Evolutionary conservation across 2,329 filamentous ascomycete genomes (phyloP).

Genomic region (Talaromyces sp.): DNA sequence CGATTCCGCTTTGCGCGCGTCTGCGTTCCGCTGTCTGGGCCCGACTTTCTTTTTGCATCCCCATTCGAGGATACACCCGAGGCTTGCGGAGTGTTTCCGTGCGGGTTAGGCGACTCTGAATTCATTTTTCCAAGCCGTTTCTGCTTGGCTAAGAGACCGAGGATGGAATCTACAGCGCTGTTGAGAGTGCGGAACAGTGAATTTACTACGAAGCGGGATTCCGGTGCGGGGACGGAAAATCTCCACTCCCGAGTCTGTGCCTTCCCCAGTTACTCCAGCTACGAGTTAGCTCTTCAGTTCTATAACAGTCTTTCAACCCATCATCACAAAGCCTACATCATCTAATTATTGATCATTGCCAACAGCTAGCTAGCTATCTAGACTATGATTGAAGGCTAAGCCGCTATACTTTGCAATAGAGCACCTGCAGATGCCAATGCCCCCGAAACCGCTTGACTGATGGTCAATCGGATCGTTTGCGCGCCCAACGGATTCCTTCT

Average conservation of each 20-base stretch:
- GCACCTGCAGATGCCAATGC: slow-evolving; percentile 3
- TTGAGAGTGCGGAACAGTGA: slow-evolving; percentile 7
- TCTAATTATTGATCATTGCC: background rate
- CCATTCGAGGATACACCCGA: slow-evolving; percentile 23
- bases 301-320: background rate
- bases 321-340: background rate
- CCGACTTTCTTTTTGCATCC: slow-evolving; percentile 44
- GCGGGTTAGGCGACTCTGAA: slow-evolving; percentile 34
- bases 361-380: background rate
- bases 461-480: slow-evolving; percentile 12
- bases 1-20: slow-evolving; percentile 62
- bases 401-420: slow-evolving; percentile 15
- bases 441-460: slow-evolving; percentile 1
- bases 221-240: slow-evolving; percentile 6
- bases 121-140: slow-evolving; percentile 25
- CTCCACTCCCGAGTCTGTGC: slow-evolving; percentile 1
- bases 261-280: background rate
- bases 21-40: slow-evolving; percentile 45
- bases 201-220: background rate
- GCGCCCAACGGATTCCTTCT: slow-evolving; percentile 8
- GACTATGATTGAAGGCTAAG: background rate
- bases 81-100: slow-evolving; percentile 26
- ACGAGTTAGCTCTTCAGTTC: background rate
- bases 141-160: background rate
- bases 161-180: background rate